phyloP scores from a whole-genome alignment of 768 basidiomycete species.

The Mycena metata region DNA sequence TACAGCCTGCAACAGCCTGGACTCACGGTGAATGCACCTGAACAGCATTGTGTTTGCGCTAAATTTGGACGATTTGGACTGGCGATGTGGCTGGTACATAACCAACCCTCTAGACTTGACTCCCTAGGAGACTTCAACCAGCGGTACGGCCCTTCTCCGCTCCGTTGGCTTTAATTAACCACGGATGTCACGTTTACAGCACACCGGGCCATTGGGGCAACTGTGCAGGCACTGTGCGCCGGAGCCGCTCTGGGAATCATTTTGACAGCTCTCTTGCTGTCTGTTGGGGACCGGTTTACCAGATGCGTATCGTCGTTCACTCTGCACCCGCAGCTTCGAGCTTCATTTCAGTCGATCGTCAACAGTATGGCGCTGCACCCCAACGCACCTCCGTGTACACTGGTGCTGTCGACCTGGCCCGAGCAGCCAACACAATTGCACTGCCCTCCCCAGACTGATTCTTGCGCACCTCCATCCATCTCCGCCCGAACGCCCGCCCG shows the following conservation, averaged over 20 bases:
- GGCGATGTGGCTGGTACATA: no score
- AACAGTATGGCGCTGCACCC: background rate
- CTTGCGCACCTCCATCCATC: background rate
- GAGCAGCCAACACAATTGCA: background rate
- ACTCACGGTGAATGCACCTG: background rate
- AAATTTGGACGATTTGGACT: background rate
- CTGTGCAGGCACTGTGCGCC: background rate
- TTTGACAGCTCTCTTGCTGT: conserved; percentile 11
- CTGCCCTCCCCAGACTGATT: background rate
- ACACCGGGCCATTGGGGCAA: background rate
- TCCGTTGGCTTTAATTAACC: background rate
- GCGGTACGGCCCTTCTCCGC: background rate
- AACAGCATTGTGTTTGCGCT: no score
- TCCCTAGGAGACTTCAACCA: no score
- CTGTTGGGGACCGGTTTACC: background rate
- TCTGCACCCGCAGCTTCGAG: background rate
- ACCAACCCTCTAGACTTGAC: no score
- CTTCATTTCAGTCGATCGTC: background rate
- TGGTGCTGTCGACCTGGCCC: background rate
- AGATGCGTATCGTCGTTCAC: background rate
- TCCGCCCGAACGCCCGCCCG: background rate
- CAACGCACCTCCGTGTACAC: background rate
- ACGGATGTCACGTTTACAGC: conserved; percentile 12
- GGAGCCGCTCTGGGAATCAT: conserved; percentile 1
- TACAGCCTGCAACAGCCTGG: no score